Base-by-base conservation (phyloP, 345 rosid genomes). In the Camelina sativa region DNA sequence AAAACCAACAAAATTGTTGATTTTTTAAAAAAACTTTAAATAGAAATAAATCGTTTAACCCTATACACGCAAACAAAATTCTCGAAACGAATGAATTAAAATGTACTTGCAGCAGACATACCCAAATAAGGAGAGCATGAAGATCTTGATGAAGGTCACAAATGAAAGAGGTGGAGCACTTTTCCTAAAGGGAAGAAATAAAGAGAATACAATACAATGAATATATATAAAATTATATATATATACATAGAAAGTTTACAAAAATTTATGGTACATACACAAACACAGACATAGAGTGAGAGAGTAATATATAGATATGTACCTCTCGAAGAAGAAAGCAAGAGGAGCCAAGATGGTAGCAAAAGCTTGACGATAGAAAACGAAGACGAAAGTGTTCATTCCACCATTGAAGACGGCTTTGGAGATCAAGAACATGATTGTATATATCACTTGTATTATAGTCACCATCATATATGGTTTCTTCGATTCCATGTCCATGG, bases 391-490 rank as follows among this genome's bases (percentile, higher is more conserved):
- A 64, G 81, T 91, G 85, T 91, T 91, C 96, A 94, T 87, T 11
- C 98, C 98, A 0, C 82, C 87, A 74, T 88, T 80, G 75, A 94
- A 91, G 32, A 86, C 97, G 4, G 92, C 96, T 73, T 94, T 94
- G 46, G 98, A 94, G 80, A 94, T 74, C 84, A 94, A 77, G 87
- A 94, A 94, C 98, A 94, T 90, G 57, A 86, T 86, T 8, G 95
- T 80, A 62, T 89, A 94, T 46, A 94, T 87, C n/a, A 84, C 65
- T 69, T 94, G 98, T 35, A 91, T 78, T 11, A 87, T 67, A 47
- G 83, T 3, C 57, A 82, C 94, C 19, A 71, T 67, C 61, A 87
- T 47, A 62, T 86, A 91, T 8, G 97, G 84, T 70, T 87, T 91
- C 76, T 84, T 88, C 19, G 65, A 76, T 32, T 67, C 85, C 91